A percentile compares a stretch with the other conserved stretches of the same genome.
phyloP scores from a whole-genome alignment of 257 asterid species.

The Ligustrum vulgare region DNA sequence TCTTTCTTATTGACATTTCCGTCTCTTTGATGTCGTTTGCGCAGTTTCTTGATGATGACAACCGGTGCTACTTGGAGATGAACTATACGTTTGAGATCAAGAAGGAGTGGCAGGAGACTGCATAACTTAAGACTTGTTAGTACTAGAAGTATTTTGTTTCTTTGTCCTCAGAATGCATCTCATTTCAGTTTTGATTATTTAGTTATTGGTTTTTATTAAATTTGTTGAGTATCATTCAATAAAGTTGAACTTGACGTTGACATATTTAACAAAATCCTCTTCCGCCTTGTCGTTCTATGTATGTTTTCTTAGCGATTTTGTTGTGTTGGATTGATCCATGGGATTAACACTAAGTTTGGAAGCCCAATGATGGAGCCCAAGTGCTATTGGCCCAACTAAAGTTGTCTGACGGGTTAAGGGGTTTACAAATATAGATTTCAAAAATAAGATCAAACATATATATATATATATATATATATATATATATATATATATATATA shows the following conservation, averaged over 20 bases:
- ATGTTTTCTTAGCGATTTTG: not conserved
- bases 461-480: too few species aligned
- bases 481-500: too few species aligned
- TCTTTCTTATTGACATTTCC: not conserved
- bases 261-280: not conserved
- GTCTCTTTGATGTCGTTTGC: not conserved
- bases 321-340: too few species aligned
- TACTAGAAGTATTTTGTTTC: conserved; percentile 21
- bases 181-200: conserved; percentile 18
- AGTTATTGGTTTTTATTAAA: conserved; percentile 16
- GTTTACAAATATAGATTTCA: too few species aligned
- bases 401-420: too few species aligned
- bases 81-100: conserved; percentile 88
- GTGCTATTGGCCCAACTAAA: too few species aligned
- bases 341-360: too few species aligned
- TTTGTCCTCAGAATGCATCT: conserved; percentile 27
- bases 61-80: conserved; percentile 92
- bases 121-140: conserved; percentile 25
- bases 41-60: conserved; percentile 94
- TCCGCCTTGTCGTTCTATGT: not conserved
- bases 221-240: conserved; percentile 27
- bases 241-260: conserved; percentile 31
- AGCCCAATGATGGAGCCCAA: too few species aligned
- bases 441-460: too few species aligned
- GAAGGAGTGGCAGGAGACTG: conserved; percentile 77